A percentile compares a stretch with the other conserved stretches of the same genome.
Evolutionary conservation across 306 rosid genomes (phyloP).

Genomic region (Acacia crassicarpa): DNA sequence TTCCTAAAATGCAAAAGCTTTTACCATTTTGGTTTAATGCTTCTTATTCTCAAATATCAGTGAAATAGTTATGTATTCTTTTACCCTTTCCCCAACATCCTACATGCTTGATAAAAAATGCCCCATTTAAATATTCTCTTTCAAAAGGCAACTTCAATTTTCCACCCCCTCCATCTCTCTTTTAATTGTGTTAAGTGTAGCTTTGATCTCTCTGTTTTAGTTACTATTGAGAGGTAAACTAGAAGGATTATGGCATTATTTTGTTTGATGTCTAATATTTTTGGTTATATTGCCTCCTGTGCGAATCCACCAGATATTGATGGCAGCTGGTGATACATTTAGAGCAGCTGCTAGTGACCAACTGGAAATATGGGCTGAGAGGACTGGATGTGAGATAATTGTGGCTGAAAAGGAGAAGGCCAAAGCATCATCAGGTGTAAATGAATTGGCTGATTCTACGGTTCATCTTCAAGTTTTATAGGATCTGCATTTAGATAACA

Average conservation of each 20-base stretch:
- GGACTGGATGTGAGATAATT: constrained; percentile 93
- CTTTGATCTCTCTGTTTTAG: neutral
- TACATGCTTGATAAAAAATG: neutral
- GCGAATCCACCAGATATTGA: constrained; percentile 63
- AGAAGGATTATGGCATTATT: constrained; percentile 12
- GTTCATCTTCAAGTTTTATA: constrained; percentile 7
- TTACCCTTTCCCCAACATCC: neutral
- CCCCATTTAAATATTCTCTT: neutral
- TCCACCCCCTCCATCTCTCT: neutral
- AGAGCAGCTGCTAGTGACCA: constrained; percentile 99
- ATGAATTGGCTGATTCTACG: constrained; percentile 11
- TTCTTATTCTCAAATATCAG: neutral
- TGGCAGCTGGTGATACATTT: constrained; percentile 99
- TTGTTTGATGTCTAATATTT: constrained; percentile 1
- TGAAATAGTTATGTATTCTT: constrained; percentile 10
- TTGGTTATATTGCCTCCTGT: constrained; percentile 8
- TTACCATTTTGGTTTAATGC: neutral
- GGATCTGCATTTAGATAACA: neutral
- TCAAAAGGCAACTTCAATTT: neutral
- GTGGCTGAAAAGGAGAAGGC: constrained; percentile 80
- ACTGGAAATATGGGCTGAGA: constrained; percentile 98
- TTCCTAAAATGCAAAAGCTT: constrained; percentile 8
- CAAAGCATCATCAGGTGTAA: constrained; percentile 79
- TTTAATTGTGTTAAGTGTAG: neutral
- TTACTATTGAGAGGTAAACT: neutral